These are phyloP conservation scores for Chimonanthus praecox DNA, from an alignment of 164 flowering plant species.

Conservation along the genomic window DNA sequence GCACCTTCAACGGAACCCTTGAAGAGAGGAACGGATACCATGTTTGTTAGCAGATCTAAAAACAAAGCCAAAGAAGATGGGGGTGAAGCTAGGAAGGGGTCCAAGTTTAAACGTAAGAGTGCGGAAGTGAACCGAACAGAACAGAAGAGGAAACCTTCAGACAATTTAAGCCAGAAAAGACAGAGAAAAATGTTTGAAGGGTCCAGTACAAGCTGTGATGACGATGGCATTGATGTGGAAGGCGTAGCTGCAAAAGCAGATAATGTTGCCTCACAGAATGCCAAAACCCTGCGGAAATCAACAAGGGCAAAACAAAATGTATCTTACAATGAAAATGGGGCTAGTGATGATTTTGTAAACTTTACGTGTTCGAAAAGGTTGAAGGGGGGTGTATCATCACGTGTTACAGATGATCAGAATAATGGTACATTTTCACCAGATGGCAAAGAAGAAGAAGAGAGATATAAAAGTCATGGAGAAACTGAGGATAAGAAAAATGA, in stretches of 20 bases:
- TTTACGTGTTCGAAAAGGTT: not conserved
- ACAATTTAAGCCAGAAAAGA: not conserved
- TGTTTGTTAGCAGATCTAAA: not conserved
- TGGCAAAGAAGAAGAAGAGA: not conserved
- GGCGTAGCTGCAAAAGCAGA: not conserved
- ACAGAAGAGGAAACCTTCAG: not conserved
- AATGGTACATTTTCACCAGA: not conserved
- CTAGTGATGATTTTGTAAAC: constrained; percentile 30
- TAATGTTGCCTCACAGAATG: not conserved
- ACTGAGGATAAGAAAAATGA: not conserved
- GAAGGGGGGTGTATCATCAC: not conserved
- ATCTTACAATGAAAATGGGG: constrained; percentile 20
- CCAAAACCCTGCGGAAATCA: constrained; percentile 23
- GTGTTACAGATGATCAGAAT: not conserved
- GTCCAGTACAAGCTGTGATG: not conserved
- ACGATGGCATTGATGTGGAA: not conserved
- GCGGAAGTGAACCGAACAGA: not conserved
- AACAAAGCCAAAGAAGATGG: not conserved
- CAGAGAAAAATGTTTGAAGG: not conserved
- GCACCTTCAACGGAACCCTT: not conserved
- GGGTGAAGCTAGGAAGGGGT: not conserved
- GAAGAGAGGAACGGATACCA: not conserved
- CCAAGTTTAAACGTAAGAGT: not conserved
- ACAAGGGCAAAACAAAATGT: constrained; percentile 24
- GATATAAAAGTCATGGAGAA: not conserved